Conservation (phyloP, 306 rosid species). For the Nissolia schottii region DNA sequence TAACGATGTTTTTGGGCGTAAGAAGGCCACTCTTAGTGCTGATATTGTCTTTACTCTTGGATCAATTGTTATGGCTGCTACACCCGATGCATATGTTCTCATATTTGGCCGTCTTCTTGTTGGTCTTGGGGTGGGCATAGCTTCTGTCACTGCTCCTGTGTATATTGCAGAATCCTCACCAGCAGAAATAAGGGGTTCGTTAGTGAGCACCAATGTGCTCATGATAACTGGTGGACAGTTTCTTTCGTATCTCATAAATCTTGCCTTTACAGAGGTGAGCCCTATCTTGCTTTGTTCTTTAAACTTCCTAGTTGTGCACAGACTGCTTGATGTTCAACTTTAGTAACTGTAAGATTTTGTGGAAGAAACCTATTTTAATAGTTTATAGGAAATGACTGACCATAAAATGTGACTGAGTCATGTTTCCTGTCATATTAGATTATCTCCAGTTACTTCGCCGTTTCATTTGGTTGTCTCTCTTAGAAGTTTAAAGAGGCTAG, state of each 20-base stretch:
- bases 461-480: background rate
- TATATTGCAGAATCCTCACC: conserved; percentile 85
- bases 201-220: conserved; percentile 71
- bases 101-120: conserved; percentile 66
- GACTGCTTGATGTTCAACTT: background rate
- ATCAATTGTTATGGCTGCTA: conserved; percentile 63
- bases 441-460: background rate
- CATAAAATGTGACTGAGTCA: background rate
- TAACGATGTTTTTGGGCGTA: conserved; percentile 68
- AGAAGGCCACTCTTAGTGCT: conserved; percentile 69
- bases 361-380: conserved; percentile 2
- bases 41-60: conserved; percentile 62
- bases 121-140: conserved; percentile 68
- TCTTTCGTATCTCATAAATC: conserved; percentile 68
- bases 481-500: background rate
- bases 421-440: background rate
- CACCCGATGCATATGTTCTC: conserved; percentile 69
- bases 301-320: background rate
- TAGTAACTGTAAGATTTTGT: background rate
- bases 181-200: conserved; percentile 72
- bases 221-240: conserved; percentile 83
- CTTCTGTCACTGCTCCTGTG: conserved; percentile 81
- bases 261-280: conserved; percentile 68
- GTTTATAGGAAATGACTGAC: background rate
- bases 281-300: conserved; percentile 20